Base-by-base conservation (phyloP, 1,139 yeast genomes). In the Geotrichum restrictum region DNA sequence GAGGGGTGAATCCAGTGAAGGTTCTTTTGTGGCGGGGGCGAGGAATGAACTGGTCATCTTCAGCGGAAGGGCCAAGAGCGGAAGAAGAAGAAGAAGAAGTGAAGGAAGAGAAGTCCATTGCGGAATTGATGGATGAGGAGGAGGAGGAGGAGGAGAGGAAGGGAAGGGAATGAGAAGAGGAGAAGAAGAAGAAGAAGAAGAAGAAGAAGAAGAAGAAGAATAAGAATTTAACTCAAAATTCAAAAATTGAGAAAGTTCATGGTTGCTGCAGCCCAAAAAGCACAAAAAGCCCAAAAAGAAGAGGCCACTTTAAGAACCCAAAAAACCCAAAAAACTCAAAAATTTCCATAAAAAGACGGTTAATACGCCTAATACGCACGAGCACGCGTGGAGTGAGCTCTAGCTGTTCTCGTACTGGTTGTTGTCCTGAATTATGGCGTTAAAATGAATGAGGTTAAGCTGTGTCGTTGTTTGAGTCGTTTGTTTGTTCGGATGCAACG, bases 1-100 rank as follows among this genome's bases (percentile, higher is more conserved):
- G 85, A 18, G 96, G 96, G 13, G 95, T 83, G 70, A 88, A 86
- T 41, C 97, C 97, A 1, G 96, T 87, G 64, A 87, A 78, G 53
- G 96, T 82, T 64, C 96, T 78, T 64, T 64, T 62, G 57, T 68
- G 71, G 18, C 68, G 59, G 32, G 53, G 56, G 14, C 52, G 48
- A 1, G 59, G 56, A 13, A 48, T 43, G 42, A 43, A 24, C 34
- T 46, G 49, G 18, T 34, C 49, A 13, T 52, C 55, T 8, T 22
- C 55, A 24, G 41, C 16, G 18, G 51, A 16, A 13, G 49, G 43
- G 29, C 29, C 29, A 24, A 8, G 7, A 8, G 7, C 29, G 5
- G 29, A 24, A 8, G n/a, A n/a, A n/a, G n/a, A n/a, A n/a, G n/a
- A n/a, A n/a, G n/a, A n/a, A 13, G 55, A 48, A 42, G 45, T 43